Conservation (phyloP, 768 basidiomycete species). For the Amanita muscaria region DNA sequence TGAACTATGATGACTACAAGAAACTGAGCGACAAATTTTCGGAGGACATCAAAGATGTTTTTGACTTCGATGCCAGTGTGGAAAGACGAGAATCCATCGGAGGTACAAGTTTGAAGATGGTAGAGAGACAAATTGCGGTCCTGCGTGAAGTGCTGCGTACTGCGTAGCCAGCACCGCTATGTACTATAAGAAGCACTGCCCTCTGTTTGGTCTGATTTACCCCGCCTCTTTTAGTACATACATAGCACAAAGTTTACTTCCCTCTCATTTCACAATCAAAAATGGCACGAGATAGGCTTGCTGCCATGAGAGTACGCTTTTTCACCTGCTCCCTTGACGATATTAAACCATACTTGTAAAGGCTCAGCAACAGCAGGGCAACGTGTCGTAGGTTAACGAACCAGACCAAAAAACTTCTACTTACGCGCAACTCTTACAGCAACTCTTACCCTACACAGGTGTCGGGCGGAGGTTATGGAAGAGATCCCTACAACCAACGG, state of each 20-base stretch:
- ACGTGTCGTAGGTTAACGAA: slow-evolving; percentile 34
- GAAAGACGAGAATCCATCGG: slow-evolving; percentile 90
- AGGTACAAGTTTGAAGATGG: slow-evolving; percentile 78
- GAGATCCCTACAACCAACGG: slow-evolving; percentile 62
- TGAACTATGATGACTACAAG: slow-evolving; percentile 75
- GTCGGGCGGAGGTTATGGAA: slow-evolving; percentile 40
- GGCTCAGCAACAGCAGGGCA: slow-evolving; percentile 65
- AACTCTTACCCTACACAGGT: slow-evolving; percentile 64
- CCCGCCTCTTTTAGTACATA: slow-evolving; percentile 7
- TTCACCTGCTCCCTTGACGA: slow-evolving; percentile 10
- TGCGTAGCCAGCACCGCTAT: slow-evolving; percentile 14
- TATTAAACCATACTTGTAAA: slow-evolving; percentile 19
- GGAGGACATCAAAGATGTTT: slow-evolving; percentile 75
- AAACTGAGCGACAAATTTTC: slow-evolving; percentile 66
- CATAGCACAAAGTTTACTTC: no score
- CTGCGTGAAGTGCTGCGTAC: slow-evolving; percentile 48
- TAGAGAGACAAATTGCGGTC: slow-evolving; percentile 76
- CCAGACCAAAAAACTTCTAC: slow-evolving; percentile 8
- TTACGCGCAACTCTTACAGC: slow-evolving; percentile 23
- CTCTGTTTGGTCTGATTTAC: slow-evolving; percentile 11
- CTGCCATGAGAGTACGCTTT: slow-evolving; percentile 66
- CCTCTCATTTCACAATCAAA: slow-evolving; percentile 17
- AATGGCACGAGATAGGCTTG: slow-evolving; percentile 89
- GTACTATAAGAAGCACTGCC: background rate
- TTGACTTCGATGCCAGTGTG: slow-evolving; percentile 93